A percentile compares a stretch with the other conserved stretches of the same genome.
These are phyloP conservation scores for Mycogone perniciosa DNA, from an alignment of 2,329 filamentous ascomycete genomes.

Conservation along the genomic window DNA sequence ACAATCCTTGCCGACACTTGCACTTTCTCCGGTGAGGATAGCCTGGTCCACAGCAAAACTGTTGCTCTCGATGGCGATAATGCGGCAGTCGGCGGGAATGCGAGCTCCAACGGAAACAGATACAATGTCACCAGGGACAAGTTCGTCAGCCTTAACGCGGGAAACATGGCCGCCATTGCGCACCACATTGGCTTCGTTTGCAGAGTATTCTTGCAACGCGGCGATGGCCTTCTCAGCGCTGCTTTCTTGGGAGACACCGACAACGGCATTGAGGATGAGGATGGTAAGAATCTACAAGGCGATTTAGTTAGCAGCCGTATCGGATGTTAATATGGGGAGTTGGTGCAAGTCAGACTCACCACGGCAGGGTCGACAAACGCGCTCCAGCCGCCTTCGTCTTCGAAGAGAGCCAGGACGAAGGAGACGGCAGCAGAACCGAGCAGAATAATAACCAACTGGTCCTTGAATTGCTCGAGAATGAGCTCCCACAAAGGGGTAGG, in stretches of 20 bases:
- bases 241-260: slow-evolving; percentile 97
- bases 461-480: slow-evolving; percentile 97
- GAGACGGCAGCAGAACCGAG: slow-evolving; percentile 89
- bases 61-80: slow-evolving; percentile 90
- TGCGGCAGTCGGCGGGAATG: slow-evolving; percentile 88
- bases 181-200: slow-evolving; percentile 91
- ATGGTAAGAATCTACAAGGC: slow-evolving; percentile 82
- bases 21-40: slow-evolving; percentile 93
- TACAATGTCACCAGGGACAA: slow-evolving; percentile 91
- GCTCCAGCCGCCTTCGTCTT: slow-evolving; percentile 89
- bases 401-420: slow-evolving; percentile 86
- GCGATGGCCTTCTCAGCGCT: slow-evolving; percentile 98
- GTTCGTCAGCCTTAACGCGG: slow-evolving; percentile 88
- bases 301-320: not conserved
- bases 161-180: slow-evolving; percentile 71
- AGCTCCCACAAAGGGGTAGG: slow-evolving; percentile 95
- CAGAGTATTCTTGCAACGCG: slow-evolving; percentile 96
- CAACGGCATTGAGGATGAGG: slow-evolving; percentile 90
- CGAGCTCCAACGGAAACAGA: slow-evolving; percentile 85
- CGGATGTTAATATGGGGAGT: not conserved
- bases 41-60: slow-evolving; percentile 96
- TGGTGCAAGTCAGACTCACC: slow-evolving; percentile 49
- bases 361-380: slow-evolving; percentile 95
- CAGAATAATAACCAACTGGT: slow-evolving; percentile 93
- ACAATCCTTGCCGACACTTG: slow-evolving; percentile 86